Conservation (phyloP, 768 basidiomycete species). For the Erythrobasidium yunnanense region DNA sequence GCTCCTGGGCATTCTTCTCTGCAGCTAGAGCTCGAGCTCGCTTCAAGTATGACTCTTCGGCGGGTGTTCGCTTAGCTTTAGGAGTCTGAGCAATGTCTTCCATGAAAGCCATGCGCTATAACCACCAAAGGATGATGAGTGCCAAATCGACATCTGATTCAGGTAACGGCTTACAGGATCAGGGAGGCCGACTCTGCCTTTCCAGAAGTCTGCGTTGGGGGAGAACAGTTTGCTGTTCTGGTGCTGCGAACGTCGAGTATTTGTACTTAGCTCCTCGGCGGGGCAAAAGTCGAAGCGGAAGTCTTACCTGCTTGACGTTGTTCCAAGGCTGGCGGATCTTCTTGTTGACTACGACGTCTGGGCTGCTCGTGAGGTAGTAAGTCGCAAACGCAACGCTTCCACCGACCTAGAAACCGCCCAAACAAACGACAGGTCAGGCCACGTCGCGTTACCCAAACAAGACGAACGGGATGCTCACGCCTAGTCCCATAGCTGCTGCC, state of each 20-base stretch:
- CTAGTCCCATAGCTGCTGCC: neutral
- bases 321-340: conserved; percentile 11
- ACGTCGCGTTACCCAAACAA: neutral
- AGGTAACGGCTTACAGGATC: conserved; percentile 5
- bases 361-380: conserved; percentile 1
- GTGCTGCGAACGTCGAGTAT: neutral
- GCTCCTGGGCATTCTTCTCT: neutral
- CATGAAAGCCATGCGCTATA: conserved; percentile 19
- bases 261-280: neutral
- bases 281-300: neutral
- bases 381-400: neutral
- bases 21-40: neutral
- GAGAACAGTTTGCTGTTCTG: conserved; percentile 16
- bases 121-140: neutral
- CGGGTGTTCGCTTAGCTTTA: neutral
- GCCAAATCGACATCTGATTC: no score
- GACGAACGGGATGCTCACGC: neutral
- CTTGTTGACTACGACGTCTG: conserved; percentile 25
- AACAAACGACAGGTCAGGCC: neutral
- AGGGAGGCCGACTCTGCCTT: neutral
- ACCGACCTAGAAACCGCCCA: neutral
- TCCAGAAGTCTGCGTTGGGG: conserved; percentile 17
- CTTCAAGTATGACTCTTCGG: conserved; percentile 4
- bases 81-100: neutral
- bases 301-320: neutral